Evolutionary conservation across 805 yeast genomes (phyloP).

Genomic region (Candida montana): DNA sequence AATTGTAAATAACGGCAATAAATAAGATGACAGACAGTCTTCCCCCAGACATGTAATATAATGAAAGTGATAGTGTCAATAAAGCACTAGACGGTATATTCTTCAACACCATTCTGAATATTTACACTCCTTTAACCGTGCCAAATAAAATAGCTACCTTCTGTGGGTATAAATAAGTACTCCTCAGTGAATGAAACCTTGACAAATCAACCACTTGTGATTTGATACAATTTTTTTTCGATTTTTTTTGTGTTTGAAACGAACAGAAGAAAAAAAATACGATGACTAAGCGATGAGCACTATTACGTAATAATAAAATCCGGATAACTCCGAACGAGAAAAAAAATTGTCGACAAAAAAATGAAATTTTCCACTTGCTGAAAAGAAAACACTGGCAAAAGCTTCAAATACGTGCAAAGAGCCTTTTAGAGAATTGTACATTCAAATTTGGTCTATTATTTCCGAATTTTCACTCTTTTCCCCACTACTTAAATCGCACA

Average conservation of each 20-base stretch:
- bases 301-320: too few species aligned
- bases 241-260: not conserved
- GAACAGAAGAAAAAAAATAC: not conserved
- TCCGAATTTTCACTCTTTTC: too few species aligned
- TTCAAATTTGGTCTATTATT: too few species aligned
- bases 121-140: too few species aligned
- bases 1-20: conserved; percentile 20
- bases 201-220: conserved; percentile 4
- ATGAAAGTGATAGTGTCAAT: conserved; percentile 5
- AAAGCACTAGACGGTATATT: conserved; percentile 13
- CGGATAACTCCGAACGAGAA: not conserved
- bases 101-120: not conserved
- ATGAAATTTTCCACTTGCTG: not conserved
- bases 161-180: not conserved
- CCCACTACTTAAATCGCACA: too few species aligned
- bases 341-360: not conserved
- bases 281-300: conserved; percentile 1
- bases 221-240: conserved; percentile 1
- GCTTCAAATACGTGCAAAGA: too few species aligned
- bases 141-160: too few species aligned
- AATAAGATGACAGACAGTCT: conserved; percentile 31
- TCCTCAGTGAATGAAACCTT: too few species aligned
- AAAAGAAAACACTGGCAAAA: too few species aligned
- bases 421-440: too few species aligned
- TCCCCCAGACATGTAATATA: conserved; percentile 30